These are phyloP conservation scores for Boletus holoroseus DNA, from an alignment of 1,284 basidiomycete genomes.

Conservation along the genomic window DNA sequence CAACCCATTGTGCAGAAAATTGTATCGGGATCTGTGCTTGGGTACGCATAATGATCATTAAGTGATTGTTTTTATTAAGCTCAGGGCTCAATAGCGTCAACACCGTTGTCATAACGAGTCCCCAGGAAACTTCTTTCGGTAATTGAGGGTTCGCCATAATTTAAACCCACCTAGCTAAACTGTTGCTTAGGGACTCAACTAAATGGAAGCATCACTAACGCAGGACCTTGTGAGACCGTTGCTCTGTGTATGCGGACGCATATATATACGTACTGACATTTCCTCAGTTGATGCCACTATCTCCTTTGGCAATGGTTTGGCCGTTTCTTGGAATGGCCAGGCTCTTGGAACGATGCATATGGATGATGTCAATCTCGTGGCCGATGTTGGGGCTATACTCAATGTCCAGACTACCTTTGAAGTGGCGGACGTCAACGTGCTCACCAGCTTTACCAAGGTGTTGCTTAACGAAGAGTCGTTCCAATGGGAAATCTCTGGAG, in stretches of 20 bases:
- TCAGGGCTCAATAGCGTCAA: slow-evolving; percentile 40
- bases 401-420: slow-evolving; percentile 53
- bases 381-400: slow-evolving; percentile 61
- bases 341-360: slow-evolving; percentile 61
- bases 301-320: slow-evolving; percentile 59
- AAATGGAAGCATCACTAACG: slow-evolving; percentile 55
- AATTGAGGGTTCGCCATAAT: slow-evolving; percentile 5
- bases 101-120: slow-evolving; percentile 54
- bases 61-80: slow-evolving; percentile 1
- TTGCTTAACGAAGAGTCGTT: slow-evolving; percentile 66
- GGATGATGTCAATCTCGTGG: slow-evolving; percentile 51
- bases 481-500: slow-evolving; percentile 68
- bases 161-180: slow-evolving; percentile 4
- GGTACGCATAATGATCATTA: slow-evolving; percentile 35
- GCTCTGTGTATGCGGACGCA: not conserved
- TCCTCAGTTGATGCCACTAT: slow-evolving; percentile 64
- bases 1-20: slow-evolving; percentile 78
- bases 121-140: slow-evolving; percentile 57
- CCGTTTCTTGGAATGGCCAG: slow-evolving; percentile 58
- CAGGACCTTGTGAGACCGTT: slow-evolving; percentile 60
- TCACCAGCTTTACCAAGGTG: slow-evolving; percentile 64
- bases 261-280: slow-evolving; percentile 9
- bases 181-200: slow-evolving; percentile 45
- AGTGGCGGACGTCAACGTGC: slow-evolving; percentile 54
- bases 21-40: slow-evolving; percentile 54